Evolutionary conservation across 768 basidiomycete species (phyloP).

Genomic region (Cubamyces lactineus): DNA sequence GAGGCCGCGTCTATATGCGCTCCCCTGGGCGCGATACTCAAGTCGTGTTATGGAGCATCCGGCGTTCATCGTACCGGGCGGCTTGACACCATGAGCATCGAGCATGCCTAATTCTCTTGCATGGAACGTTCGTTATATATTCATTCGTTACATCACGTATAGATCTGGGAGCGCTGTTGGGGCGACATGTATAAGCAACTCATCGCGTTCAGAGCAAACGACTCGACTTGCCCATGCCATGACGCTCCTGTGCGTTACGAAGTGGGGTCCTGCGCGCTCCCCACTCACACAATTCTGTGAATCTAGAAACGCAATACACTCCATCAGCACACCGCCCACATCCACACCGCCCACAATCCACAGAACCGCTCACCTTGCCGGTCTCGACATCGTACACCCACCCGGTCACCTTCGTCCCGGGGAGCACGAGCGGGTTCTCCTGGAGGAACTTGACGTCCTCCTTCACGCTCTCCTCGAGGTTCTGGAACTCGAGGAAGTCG

Average conservation of each 20-base stretch:
- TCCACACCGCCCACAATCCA: neutral
- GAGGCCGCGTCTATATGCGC: no score
- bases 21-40: no score
- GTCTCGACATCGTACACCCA: slow-evolving; percentile 70
- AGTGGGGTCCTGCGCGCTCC: neutral
- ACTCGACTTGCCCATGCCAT: no score
- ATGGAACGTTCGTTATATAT: no score
- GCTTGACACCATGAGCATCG: no score
- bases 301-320: slow-evolving; percentile 17
- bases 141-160: no score
- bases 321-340: neutral
- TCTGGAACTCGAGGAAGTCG: slow-evolving; percentile 57
- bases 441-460: slow-evolving; percentile 62
- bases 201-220: no score
- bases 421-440: slow-evolving; percentile 56
- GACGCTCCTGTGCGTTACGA: neutral
- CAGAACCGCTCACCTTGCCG: slow-evolving; percentile 51
- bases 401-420: slow-evolving; percentile 58
- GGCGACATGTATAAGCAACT: no score
- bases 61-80: no score
- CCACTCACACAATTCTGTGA: slow-evolving; percentile 21
- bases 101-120: no score
- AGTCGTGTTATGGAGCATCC: no score
- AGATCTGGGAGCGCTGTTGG: no score
- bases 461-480: slow-evolving; percentile 57